Evolutionary conservation across 192 early-diverging fungal genomes (phyloP), one percentile per base, ranked within the genome.

Genomic region (Spinellus fusiger): DNA sequence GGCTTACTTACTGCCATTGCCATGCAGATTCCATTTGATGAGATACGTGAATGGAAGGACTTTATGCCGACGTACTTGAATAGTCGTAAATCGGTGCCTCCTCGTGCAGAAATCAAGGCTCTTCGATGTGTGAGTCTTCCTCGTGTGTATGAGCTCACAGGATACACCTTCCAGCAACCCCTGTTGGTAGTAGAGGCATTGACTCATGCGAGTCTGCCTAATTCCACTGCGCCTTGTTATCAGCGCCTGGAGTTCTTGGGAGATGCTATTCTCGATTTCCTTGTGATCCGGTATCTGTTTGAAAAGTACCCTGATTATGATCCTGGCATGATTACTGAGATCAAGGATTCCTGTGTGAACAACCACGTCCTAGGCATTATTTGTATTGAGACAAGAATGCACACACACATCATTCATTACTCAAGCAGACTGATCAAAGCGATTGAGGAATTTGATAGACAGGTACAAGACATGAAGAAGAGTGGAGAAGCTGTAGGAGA

Each of bases 161-260:
- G 84, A 3, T 89, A 94, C 62, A 71, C 54, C 27, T 95, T 94
- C 77, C 78, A 84, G 38, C 77, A 89, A 44, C 82, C 76, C 3
- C 38, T 70, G 2, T 59, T 93, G 26, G 68, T 91, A 37, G 68
- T 76, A 4, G 90, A 97, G 59, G 94, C 93, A 0, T 68, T 97
- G 52, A 95, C 94, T 0, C 94, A 97, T 61, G 86, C 90, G 23
- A 90, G 87, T 69, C 61, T 74, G 3, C 76, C 78, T 15, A 74
- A 83, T 33, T 71, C 78, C 1, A 44, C 52, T 5, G 74, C 80
- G 2, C 77, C 81, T 34, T 90, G 87, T 68, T 98, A 95, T 67
- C 89, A 98, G 72, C 84, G 95, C 8, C 78, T 98, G 9, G 95
- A 98, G 74, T 95, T 88, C 61, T 62, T 95, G 38, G 95, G 94